These are phyloP conservation scores for Kwoniella mangroviensis DNA, from an alignment of 768 basidiomycete species.

Conservation along the genomic window DNA sequence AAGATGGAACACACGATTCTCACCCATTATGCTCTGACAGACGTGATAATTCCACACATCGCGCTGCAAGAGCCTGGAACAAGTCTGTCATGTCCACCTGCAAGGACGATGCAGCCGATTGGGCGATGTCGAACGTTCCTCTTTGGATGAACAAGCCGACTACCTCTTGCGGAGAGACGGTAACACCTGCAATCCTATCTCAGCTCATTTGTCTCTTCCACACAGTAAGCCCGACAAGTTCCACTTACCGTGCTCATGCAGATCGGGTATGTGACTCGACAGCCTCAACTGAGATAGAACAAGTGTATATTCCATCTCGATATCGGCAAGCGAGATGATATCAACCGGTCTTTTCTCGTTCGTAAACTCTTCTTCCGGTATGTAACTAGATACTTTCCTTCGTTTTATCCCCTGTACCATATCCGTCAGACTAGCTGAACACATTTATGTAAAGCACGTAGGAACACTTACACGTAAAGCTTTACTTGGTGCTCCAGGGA, in stretches of 20 bases:
- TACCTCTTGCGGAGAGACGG: slow-evolving; percentile 63
- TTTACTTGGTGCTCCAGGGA: slow-evolving; percentile 60
- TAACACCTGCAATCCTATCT: slow-evolving; percentile 21
- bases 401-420: slow-evolving; percentile 68
- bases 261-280: slow-evolving; percentile 68
- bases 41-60: slow-evolving; percentile 74
- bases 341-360: slow-evolving; percentile 72
- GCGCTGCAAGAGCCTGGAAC: slow-evolving; percentile 74
- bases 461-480: slow-evolving; percentile 28
- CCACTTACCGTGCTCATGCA: slow-evolving; percentile 67
- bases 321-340: slow-evolving; percentile 75
- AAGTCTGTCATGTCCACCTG: slow-evolving; percentile 85
- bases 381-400: slow-evolving; percentile 71
- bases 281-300: slow-evolving; percentile 79
- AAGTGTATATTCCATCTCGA: slow-evolving; percentile 63
- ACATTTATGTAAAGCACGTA: not conserved
- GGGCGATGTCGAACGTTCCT: slow-evolving; percentile 77
- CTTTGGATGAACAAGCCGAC: slow-evolving; percentile 77
- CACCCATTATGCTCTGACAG: slow-evolving; percentile 50
- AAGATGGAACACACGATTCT: no score
- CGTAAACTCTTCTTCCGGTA: slow-evolving; percentile 73
- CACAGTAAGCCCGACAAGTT: not conserved
- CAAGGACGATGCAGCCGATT: slow-evolving; percentile 74
- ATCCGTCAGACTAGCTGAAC: not conserved
- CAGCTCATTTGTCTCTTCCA: not conserved